A percentile compares a stretch with the other conserved stretches of the same genome.
phyloP scores from a whole-genome alignment of 2,329 filamentous ascomycete genomes.

The Microcyclospora pomicola region DNA sequence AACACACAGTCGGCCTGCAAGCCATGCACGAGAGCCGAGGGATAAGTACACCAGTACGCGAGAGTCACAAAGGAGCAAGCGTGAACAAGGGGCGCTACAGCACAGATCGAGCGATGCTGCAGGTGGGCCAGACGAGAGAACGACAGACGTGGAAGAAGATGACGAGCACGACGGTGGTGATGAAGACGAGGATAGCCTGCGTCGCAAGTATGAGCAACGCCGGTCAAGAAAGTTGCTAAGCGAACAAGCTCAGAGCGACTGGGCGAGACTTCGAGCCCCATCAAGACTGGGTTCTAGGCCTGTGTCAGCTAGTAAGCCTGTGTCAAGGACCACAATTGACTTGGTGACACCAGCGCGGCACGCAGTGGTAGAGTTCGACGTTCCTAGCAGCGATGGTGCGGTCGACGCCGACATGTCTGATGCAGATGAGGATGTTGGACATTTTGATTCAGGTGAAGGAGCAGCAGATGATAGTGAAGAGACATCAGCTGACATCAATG shows the following conservation, averaged over 20 bases:
- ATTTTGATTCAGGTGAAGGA: background rate
- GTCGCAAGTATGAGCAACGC: constrained; percentile 5
- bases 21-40: constrained; percentile 23
- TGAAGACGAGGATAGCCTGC: constrained; percentile 10
- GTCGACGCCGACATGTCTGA: constrained; percentile 4
- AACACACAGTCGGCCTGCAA: constrained; percentile 14
- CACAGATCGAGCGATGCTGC: background rate
- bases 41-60: constrained; percentile 31
- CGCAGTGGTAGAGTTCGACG: too few relatives aligned
- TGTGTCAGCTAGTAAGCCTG: constrained; percentile 6
- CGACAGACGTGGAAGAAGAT: constrained; percentile 13
- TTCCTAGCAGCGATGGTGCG: too few relatives aligned
- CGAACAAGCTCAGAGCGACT: constrained; percentile 11
- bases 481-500: constrained; percentile 9
- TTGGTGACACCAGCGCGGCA: constrained; percentile 19
- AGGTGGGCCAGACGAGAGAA: constrained; percentile 14
- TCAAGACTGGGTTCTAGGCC: constrained; percentile 5
- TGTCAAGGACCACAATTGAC: constrained; percentile 10
- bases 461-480: constrained; percentile 6
- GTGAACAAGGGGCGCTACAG: background rate
- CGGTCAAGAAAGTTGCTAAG: constrained; percentile 9
- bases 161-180: constrained; percentile 9
- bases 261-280: constrained; percentile 8
- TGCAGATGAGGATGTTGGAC: constrained; percentile 5
- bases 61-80: constrained; percentile 24